These are phyloP conservation scores for Trypanosoma caninum DNA, from an alignment of 208 protist species.

Conservation along the genomic window DNA sequence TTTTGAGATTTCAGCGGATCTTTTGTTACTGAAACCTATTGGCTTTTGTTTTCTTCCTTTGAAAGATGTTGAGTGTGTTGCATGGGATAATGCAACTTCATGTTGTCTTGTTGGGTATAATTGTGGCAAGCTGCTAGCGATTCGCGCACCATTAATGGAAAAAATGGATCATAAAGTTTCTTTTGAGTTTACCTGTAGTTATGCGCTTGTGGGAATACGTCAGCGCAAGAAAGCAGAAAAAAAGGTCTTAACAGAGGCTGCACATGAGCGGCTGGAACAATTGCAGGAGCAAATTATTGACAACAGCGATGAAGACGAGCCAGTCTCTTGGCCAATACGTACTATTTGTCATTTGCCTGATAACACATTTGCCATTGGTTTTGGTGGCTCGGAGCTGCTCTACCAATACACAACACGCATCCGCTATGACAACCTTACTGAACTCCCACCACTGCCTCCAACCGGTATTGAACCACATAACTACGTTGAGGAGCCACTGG, in stretches of 20 bases:
- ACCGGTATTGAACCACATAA: slow-evolving; percentile 80
- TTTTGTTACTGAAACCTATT: slow-evolving; percentile 44
- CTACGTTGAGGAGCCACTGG: slow-evolving; percentile 87
- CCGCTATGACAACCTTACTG: slow-evolving; percentile 53
- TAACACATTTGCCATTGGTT: slow-evolving; percentile 50
- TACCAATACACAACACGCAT: slow-evolving; percentile 63
- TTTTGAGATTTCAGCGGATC: slow-evolving; percentile 53
- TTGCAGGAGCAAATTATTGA: slow-evolving; percentile 50
- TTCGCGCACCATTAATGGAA: slow-evolving; percentile 40
- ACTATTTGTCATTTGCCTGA: slow-evolving; percentile 45
- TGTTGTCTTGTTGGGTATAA: slow-evolving; percentile 71
- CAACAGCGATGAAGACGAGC: slow-evolving; percentile 63
- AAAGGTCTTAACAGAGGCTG: slow-evolving; percentile 41
- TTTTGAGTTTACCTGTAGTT: slow-evolving; percentile 64
- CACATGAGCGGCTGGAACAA: slow-evolving; percentile 47
- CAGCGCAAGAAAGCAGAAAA: slow-evolving; percentile 65
- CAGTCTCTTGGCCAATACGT: slow-evolving; percentile 67
- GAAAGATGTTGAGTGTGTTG: slow-evolving; percentile 40
- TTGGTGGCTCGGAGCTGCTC: slow-evolving; percentile 61
- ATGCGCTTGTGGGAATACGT: slow-evolving; percentile 69
- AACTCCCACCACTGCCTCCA: slow-evolving; percentile 74
- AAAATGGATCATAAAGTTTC: slow-evolving; percentile 55
- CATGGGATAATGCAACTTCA: slow-evolving; percentile 56
- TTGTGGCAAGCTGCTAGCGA: slow-evolving; percentile 61
- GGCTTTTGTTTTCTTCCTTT: slow-evolving; percentile 79